Evolutionary conservation across 768 basidiomycete genomes (phyloP), one percentile per base, ranked within the genome.

Genomic region (Suillus decipiens): DNA sequence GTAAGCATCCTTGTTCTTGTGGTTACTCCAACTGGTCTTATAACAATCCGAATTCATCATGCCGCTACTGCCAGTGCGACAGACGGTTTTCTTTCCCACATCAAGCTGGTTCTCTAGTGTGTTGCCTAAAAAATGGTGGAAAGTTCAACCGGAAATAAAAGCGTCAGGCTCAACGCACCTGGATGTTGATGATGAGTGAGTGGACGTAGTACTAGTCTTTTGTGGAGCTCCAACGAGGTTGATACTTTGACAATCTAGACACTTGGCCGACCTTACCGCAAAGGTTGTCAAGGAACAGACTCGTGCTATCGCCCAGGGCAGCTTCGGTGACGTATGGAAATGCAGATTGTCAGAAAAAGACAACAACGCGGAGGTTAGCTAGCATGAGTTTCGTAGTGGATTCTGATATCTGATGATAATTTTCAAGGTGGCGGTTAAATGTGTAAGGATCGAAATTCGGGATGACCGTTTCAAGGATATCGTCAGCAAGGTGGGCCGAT

Each of bases 341-440:
- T 69, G 68, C 12, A 69, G 63, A 37, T 69, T 66, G 63, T 45
- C 71, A 33, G 64, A 72, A 37, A 59, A 53, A 6, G 41, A 62
- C 31, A 28, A 28, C 28, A 55, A 50, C 14, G 62, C 68, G 53
- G 63, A 72, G 66, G 72, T 73, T 28, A 45, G n/a, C n/a, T n/a
- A n/a, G 64, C 66, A 17, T 14, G 10, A n/a, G 56, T 31, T 10
- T 15, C 11, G 12, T 12, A 19, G 9, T 4, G 15, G 12, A 36
- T 22, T 50, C 15, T n/a, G 19, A 22, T 2, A 28, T n/a, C 22
- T 22, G 19, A 59, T 12, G 22, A 28, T 15, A 7, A 12, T n/a
- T 53, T 28, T 17, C n/a, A 45, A 73, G 71, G 70, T 71, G 14
- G 71, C 70, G 4, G 71, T 73, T 24, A 73, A 73, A 39, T 67